Conservation (phyloP, 495 filamentous ascomycete species). For the Xylaria curta region DNA sequence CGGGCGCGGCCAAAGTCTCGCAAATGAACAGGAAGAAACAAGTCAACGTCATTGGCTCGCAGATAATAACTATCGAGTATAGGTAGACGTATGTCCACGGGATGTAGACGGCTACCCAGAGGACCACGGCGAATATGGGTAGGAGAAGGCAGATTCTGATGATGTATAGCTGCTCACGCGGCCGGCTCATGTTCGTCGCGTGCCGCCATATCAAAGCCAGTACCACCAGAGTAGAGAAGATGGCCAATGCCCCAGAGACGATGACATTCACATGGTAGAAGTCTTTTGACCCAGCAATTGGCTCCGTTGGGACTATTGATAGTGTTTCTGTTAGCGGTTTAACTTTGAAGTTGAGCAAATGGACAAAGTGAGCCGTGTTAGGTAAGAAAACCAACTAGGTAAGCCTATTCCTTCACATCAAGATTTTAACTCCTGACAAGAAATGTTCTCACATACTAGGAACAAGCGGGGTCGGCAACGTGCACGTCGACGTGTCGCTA, state of each 20-base stretch:
- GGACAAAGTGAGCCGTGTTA: background rate
- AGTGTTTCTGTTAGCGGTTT: background rate
- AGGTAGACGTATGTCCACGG: conserved; percentile 18
- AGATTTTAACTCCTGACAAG: background rate
- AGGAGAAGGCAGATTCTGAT: conserved; percentile 25
- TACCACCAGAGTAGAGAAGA: conserved; percentile 17
- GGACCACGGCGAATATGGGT: conserved; percentile 14
- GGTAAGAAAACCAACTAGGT: background rate
- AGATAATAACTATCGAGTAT: conserved; percentile 6
- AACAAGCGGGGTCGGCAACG: conserved; percentile 16
- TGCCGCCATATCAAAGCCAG: conserved; percentile 26
- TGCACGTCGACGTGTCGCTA: conserved; percentile 9
- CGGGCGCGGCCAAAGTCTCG: conserved; percentile 22
- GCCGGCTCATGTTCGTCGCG: conserved; percentile 24
- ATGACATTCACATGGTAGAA: conserved; percentile 27
- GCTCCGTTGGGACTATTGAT: conserved; percentile 21
- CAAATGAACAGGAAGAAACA: conserved; percentile 26
- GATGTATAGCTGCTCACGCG: conserved; percentile 26
- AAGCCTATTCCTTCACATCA: background rate
- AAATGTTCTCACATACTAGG: conserved; percentile 17
- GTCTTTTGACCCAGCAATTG: conserved; percentile 19
- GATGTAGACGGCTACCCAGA: conserved; percentile 19
- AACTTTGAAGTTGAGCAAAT: background rate
- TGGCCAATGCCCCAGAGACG: conserved; percentile 9
- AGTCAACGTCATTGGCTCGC: conserved; percentile 19